These are phyloP conservation scores for Thozetella sp. DNA, from an alignment of 495 filamentous ascomycete genomes.

Conservation along the genomic window DNA sequence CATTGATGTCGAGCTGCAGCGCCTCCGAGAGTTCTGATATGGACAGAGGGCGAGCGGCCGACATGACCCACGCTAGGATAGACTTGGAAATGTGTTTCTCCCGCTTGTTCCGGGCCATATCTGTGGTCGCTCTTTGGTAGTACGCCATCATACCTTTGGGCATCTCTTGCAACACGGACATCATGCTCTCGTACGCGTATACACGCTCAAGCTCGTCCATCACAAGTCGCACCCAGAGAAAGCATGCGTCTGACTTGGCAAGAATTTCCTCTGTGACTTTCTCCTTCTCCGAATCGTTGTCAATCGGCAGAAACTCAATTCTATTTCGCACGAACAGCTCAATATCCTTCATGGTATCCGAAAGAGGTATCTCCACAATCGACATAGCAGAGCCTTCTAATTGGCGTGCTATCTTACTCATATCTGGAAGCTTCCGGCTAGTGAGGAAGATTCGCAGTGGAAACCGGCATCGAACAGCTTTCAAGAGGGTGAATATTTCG, in stretches of 20 bases:
- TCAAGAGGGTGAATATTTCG: neutral
- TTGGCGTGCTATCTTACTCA: neutral
- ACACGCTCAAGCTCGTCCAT: constrained; percentile 16
- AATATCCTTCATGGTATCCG: constrained; percentile 15
- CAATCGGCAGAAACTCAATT: constrained; percentile 5
- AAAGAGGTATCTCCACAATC: neutral
- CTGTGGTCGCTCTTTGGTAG: constrained; percentile 13
- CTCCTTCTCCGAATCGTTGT: neutral
- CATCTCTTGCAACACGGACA: constrained; percentile 14
- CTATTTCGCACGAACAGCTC: constrained; percentile 8
- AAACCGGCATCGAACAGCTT: neutral
- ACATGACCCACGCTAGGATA: constrained; percentile 18
- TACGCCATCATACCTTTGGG: constrained; percentile 12
- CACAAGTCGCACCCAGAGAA: constrained; percentile 23
- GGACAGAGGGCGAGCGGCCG: constrained; percentile 14
- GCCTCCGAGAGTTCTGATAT: constrained; percentile 14
- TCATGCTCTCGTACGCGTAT: constrained; percentile 15
- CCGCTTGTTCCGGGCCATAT: constrained; percentile 10
- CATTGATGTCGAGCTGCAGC: constrained; percentile 17
- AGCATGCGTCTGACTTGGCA: constrained; percentile 17
- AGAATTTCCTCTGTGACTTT: constrained; percentile 17
- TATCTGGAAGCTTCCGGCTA: constrained; percentile 8
- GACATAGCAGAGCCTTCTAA: neutral
- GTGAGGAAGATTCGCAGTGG: constrained; percentile 13
- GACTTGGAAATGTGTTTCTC: constrained; percentile 12